Evolutionary conservation across 768 basidiomycete species (phyloP), one percentile per base, ranked within the genome.

Genomic region (Hebeloma cylindrosporum): DNA sequence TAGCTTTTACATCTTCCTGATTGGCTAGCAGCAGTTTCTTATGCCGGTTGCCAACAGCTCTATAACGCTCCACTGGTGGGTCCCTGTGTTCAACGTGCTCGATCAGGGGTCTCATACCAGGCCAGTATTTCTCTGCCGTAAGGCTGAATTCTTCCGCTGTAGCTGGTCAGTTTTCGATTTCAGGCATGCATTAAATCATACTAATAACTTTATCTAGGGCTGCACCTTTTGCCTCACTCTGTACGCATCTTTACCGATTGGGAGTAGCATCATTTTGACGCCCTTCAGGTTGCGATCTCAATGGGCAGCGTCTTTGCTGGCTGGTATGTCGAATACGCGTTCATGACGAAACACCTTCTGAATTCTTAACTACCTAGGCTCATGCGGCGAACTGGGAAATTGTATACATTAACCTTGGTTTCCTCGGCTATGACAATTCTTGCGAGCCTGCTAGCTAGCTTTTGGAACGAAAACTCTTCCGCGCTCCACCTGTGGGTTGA

Each of bases 161-260:
- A 47, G 77, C 93, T 43, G 93, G 92, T 82, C 60, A 41, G 79
- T 43, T n/a, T 28, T 29, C 29, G 11, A n/a, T n/a, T n/a, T n/a
- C n/a, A n/a, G n/a, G n/a, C n/a, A n/a, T n/a, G n/a, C n/a, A n/a
- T n/a, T n/a, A n/a, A n/a, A n/a, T n/a, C n/a, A n/a, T n/a, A n/a
- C n/a, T n/a, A n/a, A 30, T 31, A 31, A 54, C 47, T 44, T 25
- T n/a, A n/a, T 53, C 50, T 52, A 89, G 88, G 89, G 21, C 71
- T 88, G 21, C 94, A 94, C 68, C 68, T 99, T 16, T 68, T 98
- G 27, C 93, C 94, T 17, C 93, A 95, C 67, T 91, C 90, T 26
- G 87, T 92, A 67, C 64, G n/a, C n/a, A 82, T 55, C 14, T 16
- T 33, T 35, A 36, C 37, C 31, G 23, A 5, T n/a, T 26, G 37